Percentiles rank a stretch among this genome's conserved stretches.
Evolutionary conservation across 2,329 filamentous ascomycete species (phyloP).

Genomic region (Anthostomella pinea): DNA sequence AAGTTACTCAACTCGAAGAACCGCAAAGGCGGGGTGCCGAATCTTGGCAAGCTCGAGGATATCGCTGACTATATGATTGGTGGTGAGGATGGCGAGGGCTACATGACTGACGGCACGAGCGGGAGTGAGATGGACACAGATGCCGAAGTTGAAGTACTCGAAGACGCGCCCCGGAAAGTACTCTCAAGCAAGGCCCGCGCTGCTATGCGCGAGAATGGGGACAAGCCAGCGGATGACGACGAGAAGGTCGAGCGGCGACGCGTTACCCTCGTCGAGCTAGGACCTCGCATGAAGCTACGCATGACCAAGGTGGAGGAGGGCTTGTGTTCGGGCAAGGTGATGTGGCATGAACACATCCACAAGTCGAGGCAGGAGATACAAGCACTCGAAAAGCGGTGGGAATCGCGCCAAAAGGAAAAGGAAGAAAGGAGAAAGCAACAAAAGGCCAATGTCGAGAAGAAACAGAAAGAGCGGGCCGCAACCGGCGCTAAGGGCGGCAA

Average conservation of each 20-base stretch:
- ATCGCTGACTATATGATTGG: constrained; percentile 94
- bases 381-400: constrained; percentile 80
- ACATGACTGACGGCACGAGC: constrained; percentile 80
- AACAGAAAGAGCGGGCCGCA: constrained; percentile 58
- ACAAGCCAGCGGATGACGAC: constrained; percentile 39
- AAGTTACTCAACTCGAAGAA: constrained; percentile 64
- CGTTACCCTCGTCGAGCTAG: constrained; percentile 88
- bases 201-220: constrained; percentile 42
- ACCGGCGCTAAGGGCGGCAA: constrained; percentile 39
- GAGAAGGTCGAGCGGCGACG: constrained; percentile 75
- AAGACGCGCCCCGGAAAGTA: constrained; percentile 61
- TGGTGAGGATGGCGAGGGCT: constrained; percentile 71
- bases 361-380: constrained; percentile 78
- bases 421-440: constrained; percentile 78
- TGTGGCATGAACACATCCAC: constrained; percentile 96
- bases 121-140: constrained; percentile 94
- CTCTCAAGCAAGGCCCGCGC: constrained; percentile 50
- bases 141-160: constrained; percentile 85
- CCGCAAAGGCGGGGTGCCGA: constrained; percentile 73
- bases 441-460: constrained; percentile 86
- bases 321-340: constrained; percentile 80
- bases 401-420: constrained; percentile 74
- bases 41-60: constrained; percentile 86
- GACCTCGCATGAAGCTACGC: constrained; percentile 82
- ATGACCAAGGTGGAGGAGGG: constrained; percentile 97